Evolutionary conservation across 2,329 filamentous ascomycete genomes (phyloP).

Genomic region (Raffaelea deltoideospora): DNA sequence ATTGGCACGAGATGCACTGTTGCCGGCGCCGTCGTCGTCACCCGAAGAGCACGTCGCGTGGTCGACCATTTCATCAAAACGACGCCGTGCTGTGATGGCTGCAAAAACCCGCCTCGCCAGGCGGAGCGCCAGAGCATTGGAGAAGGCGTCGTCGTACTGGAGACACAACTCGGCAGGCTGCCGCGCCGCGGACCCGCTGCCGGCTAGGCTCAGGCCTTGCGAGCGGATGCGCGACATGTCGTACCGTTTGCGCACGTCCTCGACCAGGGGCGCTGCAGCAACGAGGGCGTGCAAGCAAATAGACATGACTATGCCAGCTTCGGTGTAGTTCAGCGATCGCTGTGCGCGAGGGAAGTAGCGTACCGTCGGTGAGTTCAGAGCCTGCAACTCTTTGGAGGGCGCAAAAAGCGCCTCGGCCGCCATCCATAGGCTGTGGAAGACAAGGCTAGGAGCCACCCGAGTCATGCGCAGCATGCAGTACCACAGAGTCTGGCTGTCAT

Average conservation of each 20-base stretch:
- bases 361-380: slow-evolving; percentile 21
- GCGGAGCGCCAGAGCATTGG: slow-evolving; percentile 42
- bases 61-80: slow-evolving; percentile 28
- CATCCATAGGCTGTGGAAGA: slow-evolving; percentile 51
- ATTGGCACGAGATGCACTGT: too few species aligned
- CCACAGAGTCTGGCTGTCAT: slow-evolving; percentile 47
- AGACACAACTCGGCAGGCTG: slow-evolving; percentile 37
- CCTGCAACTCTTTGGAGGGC: slow-evolving; percentile 31
- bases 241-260: slow-evolving; percentile 31
- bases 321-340: slow-evolving; percentile 26
- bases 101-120: slow-evolving; percentile 43
- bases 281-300: slow-evolving; percentile 49
- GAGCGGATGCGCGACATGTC: slow-evolving; percentile 47
- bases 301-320: slow-evolving; percentile 38
- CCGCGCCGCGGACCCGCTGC: slow-evolving; percentile 27
- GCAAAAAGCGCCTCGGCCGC: slow-evolving; percentile 42
- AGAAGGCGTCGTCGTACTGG: slow-evolving; percentile 48
- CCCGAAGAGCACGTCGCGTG: not conserved
- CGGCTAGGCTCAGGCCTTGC: slow-evolving; percentile 33
- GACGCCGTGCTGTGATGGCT: slow-evolving; percentile 37
- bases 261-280: slow-evolving; percentile 37
- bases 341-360: slow-evolving; percentile 20
- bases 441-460: slow-evolving; percentile 38
- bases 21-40: not conserved
- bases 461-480: slow-evolving; percentile 47